Base-by-base conservation (phyloP, 495 filamentous ascomycete genomes). In the Aspergillus ostianus region DNA sequence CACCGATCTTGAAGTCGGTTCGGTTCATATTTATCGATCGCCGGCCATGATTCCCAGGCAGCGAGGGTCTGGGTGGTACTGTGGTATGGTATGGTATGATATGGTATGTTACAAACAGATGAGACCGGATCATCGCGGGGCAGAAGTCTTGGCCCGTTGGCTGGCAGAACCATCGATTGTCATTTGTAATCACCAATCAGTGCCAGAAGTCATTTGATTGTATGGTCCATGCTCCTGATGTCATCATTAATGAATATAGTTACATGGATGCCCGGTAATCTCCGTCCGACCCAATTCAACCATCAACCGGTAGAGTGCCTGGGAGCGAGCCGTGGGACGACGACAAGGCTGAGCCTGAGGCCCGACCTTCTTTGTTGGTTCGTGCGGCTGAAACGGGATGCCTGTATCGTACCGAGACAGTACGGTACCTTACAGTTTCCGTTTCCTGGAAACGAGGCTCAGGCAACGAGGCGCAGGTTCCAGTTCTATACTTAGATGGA, bases 281-380 rank as follows among this genome's bases (percentile, higher is more conserved):
- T 32, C 10, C 30, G 30, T 12, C 30, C 10, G 2, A 26, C 23
- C 23, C 23, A 26, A 4, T 26, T 26, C 4, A 26, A 26, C 23
- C 23, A 26, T 2, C 23, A 26, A 26, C 4, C 23, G 36, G 36
- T 1, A 41, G 36, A 12, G 55, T 61, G 27, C 63, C 62, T 56
- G 53, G 23, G 45, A 20, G 51, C 12, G 47, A 57, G 3, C 63
- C 63, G 55, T 62, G 56, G 55, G 46, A 59, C 63, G 9, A 29
- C 36, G 26, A 41, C 47, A 47, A 56, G 41, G 52, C 20, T 36
- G 52, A 29, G 10, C 6, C 15, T 3, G 17, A 44, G 19, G 19
- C 13, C 48, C 17, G 41, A 32, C 51, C 51, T 44, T 53, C 20
- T 51, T 44, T 46, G 36, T 41, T 41, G 36, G 36, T 1, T 10